A percentile compares a stretch with the other conserved stretches of the same genome.
phyloP scores from a whole-genome alignment of 768 basidiomycete genomes.

The Psilocybe sp. region DNA sequence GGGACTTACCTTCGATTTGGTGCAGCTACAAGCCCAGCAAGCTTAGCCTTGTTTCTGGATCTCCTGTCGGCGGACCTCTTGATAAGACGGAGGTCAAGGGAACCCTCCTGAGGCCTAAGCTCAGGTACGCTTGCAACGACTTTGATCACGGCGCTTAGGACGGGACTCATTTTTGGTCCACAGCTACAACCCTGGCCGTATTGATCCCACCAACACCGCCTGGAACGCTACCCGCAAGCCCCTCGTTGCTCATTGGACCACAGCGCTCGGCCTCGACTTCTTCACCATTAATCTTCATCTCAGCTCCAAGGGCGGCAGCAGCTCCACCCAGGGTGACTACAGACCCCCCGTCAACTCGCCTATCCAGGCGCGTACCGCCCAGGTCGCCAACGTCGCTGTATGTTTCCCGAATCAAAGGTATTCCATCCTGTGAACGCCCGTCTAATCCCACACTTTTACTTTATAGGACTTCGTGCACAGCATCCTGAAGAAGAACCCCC shows the following conservation, averaged over 20 bases:
- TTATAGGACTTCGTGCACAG: conserved; percentile 45
- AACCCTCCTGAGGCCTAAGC: conserved; percentile 27
- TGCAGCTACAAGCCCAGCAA: conserved; percentile 47
- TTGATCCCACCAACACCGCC: conserved; percentile 52
- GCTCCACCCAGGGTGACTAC: conserved; percentile 51
- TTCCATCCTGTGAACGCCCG: background rate
- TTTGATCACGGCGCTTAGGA: background rate
- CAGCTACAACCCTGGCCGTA: conserved; percentile 62
- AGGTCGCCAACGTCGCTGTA: conserved; percentile 51
- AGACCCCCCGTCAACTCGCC: conserved; percentile 57
- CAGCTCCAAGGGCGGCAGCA: conserved; percentile 55
- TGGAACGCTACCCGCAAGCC: conserved; percentile 61
- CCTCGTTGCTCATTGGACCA: conserved; percentile 55
- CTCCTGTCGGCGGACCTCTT: conserved; percentile 45
- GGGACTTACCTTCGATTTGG: background rate
- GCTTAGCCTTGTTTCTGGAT: conserved; percentile 41
- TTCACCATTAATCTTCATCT: conserved; percentile 63
- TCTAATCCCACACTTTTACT: background rate
- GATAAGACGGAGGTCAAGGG: conserved; percentile 38
- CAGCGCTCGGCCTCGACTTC: conserved; percentile 38
- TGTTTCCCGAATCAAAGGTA: conserved; percentile 12
- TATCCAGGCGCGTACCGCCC: conserved; percentile 43
- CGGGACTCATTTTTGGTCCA: background rate
- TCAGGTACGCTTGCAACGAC: conserved; percentile 35
- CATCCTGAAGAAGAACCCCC: conserved; percentile 36